Evolutionary conservation across 1,139 yeast genomes (phyloP).

Genomic region (Pichia sp.): DNA sequence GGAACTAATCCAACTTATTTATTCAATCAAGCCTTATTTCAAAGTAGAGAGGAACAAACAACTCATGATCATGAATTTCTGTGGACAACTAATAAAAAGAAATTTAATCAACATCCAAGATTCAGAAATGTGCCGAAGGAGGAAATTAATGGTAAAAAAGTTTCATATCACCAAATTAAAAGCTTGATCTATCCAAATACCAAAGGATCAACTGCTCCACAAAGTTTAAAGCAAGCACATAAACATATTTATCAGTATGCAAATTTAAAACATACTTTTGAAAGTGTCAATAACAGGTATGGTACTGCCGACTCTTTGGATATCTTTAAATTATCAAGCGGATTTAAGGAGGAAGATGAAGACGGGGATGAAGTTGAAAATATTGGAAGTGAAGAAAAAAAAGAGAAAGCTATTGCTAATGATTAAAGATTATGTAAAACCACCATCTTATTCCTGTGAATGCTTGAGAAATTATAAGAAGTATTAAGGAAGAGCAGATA

Average conservation of each 20-base stretch:
- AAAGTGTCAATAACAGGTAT: conserved; percentile 18
- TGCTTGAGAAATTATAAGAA: too few species aligned
- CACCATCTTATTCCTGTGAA: too few species aligned
- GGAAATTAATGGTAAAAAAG: conserved; percentile 13
- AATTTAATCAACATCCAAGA: conserved; percentile 12
- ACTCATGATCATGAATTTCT: too few species aligned
- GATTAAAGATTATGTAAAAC: too few species aligned
- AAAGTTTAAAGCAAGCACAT: conserved; percentile 17
- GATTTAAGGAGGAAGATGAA: conserved; percentile 3
- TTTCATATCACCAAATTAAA: conserved; percentile 15
- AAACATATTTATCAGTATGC: conserved; percentile 15
- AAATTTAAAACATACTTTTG: conserved; percentile 18
- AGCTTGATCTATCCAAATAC: conserved; percentile 14
- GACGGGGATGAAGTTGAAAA: neutral
- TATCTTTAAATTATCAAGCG: conserved; percentile 12
- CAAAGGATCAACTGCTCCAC: conserved; percentile 10
- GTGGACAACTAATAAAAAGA: too few species aligned
- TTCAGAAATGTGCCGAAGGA: conserved; percentile 11
- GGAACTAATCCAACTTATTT: conserved; percentile 1
- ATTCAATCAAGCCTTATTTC: too few species aligned
- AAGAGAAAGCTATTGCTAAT: too few species aligned
- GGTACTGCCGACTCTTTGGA: conserved; percentile 18
- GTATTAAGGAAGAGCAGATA: too few species aligned
- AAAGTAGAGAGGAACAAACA: too few species aligned
- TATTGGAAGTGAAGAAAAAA: neutral